A percentile compares a stretch with the other conserved stretches of the same genome.
phyloP scores from a whole-genome alignment of 2,329 filamentous ascomycete species.

The Penicillium sp. region DNA sequence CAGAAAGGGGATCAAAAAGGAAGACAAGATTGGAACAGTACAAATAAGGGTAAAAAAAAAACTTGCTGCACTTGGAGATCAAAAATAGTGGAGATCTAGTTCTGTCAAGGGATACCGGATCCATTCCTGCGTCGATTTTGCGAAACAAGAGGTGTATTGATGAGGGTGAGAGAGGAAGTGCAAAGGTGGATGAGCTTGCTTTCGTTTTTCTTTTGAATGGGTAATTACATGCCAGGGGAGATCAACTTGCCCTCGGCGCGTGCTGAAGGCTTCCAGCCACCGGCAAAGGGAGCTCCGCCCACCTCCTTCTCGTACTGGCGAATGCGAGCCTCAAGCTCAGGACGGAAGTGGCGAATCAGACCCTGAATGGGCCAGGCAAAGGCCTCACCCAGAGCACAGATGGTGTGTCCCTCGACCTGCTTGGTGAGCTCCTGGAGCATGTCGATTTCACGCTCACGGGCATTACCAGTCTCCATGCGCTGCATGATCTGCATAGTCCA shows the following conservation, averaged over 20 bases:
- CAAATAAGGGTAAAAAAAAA: no score
- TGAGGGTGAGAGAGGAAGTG: constrained; percentile 1
- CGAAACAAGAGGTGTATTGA: constrained; percentile 8
- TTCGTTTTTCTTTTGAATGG: not conserved
- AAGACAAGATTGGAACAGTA: constrained; percentile 11
- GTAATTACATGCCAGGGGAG: constrained; percentile 79
- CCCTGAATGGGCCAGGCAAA: constrained; percentile 99
- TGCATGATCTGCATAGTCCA: constrained; percentile 99
- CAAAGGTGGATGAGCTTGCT: not conserved
- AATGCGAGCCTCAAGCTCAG: constrained; percentile 89
- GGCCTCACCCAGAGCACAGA: constrained; percentile 94
- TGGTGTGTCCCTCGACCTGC: constrained; percentile 98
- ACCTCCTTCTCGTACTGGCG: constrained; percentile 66
- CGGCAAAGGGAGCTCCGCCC: constrained; percentile 70
- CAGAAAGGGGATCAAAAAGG: constrained; percentile 22
- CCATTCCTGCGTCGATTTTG: constrained; percentile 17
- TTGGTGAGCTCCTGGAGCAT: constrained; percentile 99
- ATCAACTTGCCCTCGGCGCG: constrained; percentile 74
- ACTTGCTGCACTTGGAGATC: no score
- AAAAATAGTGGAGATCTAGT: constrained; percentile 15
- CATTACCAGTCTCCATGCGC: constrained; percentile 87
- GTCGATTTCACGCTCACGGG: constrained; percentile 87
- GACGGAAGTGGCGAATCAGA: constrained; percentile 95
- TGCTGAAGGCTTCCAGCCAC: constrained; percentile 77
- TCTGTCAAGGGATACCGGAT: constrained; percentile 6